A percentile compares a stretch with the other conserved stretches of the same genome.
phyloP scores from a whole-genome alignment of 805 yeast genomes.

The Nakazawaea ishiwadae region DNA sequence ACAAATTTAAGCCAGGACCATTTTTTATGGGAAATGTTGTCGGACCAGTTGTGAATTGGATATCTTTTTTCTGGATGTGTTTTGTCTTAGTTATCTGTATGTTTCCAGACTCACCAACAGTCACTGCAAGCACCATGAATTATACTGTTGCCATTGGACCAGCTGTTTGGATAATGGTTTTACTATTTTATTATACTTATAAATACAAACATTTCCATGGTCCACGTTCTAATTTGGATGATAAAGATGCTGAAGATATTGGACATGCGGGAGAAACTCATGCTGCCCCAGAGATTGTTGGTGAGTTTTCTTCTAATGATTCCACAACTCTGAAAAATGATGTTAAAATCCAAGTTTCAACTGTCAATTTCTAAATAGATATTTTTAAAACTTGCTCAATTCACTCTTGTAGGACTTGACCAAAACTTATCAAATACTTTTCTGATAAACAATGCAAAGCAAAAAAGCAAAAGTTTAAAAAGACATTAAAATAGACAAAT shows the following conservation, averaged over 20 bases:
- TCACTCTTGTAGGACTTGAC: too few relatives aligned
- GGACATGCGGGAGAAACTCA: too few relatives aligned
- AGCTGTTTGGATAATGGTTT: conserved; percentile 24
- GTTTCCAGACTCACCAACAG: conserved; percentile 34
- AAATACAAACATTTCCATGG: conserved; percentile 23
- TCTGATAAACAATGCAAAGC: too few relatives aligned
- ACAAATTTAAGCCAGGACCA: conserved; percentile 37
- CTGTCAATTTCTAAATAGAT: too few relatives aligned
- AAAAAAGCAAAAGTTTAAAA: too few relatives aligned
- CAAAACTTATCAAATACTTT: too few relatives aligned
- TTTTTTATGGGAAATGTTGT: conserved; percentile 33
- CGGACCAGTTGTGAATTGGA: conserved; percentile 29
- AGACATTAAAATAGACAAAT: too few relatives aligned
- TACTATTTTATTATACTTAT: conserved; percentile 19
- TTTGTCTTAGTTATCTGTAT: conserved; percentile 27
- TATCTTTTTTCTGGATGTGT: conserved; percentile 25
- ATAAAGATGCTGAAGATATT: conserved; percentile 5
- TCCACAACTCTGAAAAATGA: too few relatives aligned
- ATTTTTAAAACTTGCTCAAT: too few relatives aligned
- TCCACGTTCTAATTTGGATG: conserved; percentile 23
- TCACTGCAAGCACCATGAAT: conserved; percentile 29
- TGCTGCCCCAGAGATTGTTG: too few relatives aligned
- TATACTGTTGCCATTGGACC: conserved; percentile 30
- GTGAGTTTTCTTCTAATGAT: too few relatives aligned
- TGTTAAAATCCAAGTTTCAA: too few relatives aligned